Percentiles rank a stretch among this genome's conserved stretches.
Evolutionary conservation across 257 asterid species (phyloP).

Genomic region (Thymus mandschuricus): DNA sequence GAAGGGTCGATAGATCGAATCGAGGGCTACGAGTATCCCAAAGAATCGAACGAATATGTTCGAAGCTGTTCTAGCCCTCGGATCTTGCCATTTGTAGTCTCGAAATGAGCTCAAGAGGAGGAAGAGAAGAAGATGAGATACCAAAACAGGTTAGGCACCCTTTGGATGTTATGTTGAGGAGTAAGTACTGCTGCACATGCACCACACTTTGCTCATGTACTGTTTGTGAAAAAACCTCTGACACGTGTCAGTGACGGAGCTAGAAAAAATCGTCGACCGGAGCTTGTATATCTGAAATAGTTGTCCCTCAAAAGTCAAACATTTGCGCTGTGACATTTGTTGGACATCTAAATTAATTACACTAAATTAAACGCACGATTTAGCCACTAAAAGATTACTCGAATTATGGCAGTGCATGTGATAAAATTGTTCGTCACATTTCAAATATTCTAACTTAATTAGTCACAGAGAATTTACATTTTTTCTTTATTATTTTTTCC

Average conservation of each 20-base stretch:
- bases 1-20: conserved; percentile 31
- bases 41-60: conserved; percentile 79
- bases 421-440: no score
- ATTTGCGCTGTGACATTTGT: neutral
- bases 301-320: conserved; percentile 21
- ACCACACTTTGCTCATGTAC: conserved; percentile 61
- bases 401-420: no score
- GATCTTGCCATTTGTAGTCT: no score
- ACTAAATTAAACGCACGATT: no score
- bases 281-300: neutral
- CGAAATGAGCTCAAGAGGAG: conserved; percentile 64
- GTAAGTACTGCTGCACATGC: conserved; percentile 69
- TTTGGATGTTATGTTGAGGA: conserved; percentile 45
- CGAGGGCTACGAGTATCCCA: conserved; percentile 53
- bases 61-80: conserved; percentile 64
- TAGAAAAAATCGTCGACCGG: no score
- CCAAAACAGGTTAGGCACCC: conserved; percentile 43
- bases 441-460: no score
- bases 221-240: conserved; percentile 45
- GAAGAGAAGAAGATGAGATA: conserved; percentile 87
- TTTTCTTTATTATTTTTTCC: no score
- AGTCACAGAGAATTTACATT: no score
- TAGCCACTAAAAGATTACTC: no score
- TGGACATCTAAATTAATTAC: neutral
- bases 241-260: no score